Evolutionary conservation across 2,329 filamentous ascomycete genomes (phyloP), one percentile per base, ranked within the genome.

Genomic region (Paecilomyces dactylethromorphus): DNA sequence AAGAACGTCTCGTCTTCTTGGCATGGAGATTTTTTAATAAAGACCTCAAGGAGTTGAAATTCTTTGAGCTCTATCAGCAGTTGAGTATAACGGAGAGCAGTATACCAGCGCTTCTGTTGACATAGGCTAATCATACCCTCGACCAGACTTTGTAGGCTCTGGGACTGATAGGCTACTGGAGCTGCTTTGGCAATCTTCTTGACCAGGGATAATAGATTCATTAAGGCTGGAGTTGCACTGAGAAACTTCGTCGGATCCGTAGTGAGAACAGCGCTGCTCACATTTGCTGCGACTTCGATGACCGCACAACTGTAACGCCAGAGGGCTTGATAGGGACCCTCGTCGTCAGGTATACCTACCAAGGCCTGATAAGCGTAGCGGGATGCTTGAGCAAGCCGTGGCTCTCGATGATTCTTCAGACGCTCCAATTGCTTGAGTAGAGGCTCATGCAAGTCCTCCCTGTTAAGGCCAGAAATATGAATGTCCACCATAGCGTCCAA

Each of bases 401-500:
- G 56, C 56, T 57, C 56, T 31, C 33, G 26, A 55, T 55, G 53
- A 15, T 45, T 45, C 15, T 45, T 45, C 13, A 45, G 35, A n/a
- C 15, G 15, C 35, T 45, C 35, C 7, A 58, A 35, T 50, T 58
- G 56, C 12, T 58, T 39, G 7, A 54, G 33, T 3, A 58, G 26
- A 49, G 56, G 56, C 32, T 58, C 51, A 50, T 58, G 56, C 4
- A 58, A 7, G 13, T 13, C 52, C 22, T 58, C 56, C 21, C 52
- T 32, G 33, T 18, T 29, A 18, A 58, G 18, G 6, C 56, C 56
- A 22, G 56, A 58, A 8, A 58, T n/a, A 10, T 31, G 53, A 12
- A 58, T 54, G 24, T 58, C 56, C n/a, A 58, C 56, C 56, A 58
- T 58, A 8, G 56, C 56, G 54, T 58, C 56, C 4, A 58, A 21